Conservation (phyloP, 352 stramenopile genomes). For the Phytophthora colocasiae region DNA sequence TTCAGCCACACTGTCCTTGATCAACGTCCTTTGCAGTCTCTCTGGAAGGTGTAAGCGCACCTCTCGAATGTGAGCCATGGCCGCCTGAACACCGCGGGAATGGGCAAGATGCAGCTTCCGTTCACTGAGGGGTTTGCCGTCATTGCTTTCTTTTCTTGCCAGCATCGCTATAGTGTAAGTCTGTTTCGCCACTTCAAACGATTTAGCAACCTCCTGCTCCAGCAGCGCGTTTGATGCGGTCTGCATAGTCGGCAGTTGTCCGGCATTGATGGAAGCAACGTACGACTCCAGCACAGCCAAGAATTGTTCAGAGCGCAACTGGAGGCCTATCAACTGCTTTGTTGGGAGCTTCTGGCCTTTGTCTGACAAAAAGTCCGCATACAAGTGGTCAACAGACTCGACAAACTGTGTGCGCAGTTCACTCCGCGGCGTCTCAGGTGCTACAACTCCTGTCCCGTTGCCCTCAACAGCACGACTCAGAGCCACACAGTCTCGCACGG, state of each 20-base stretch:
- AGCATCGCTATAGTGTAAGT: conserved; percentile 36
- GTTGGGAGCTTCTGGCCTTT: conserved; percentile 41
- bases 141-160: not conserved
- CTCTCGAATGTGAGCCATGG: conserved; percentile 34
- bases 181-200: conserved; percentile 34
- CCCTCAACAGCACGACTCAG: conserved; percentile 63
- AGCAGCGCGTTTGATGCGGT: conserved; percentile 51
- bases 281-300: conserved; percentile 50
- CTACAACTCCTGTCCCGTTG: conserved; percentile 14
- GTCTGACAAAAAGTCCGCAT: conserved; percentile 49
- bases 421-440: conserved; percentile 28
- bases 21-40: conserved; percentile 39
- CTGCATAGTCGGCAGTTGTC: conserved; percentile 54
- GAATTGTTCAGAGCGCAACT: conserved; percentile 51
- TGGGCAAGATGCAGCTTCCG: conserved; percentile 40
- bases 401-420: conserved; percentile 63
- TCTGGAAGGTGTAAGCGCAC: conserved; percentile 33
- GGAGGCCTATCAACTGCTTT: conserved; percentile 54
- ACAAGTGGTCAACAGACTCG: conserved; percentile 58
- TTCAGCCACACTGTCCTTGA: conserved; percentile 31
- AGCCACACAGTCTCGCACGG: conserved; percentile 43
- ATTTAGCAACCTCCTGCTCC: conserved; percentile 42
- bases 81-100: conserved; percentile 36
- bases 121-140: conserved; percentile 4
- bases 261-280: conserved; percentile 49